Base-by-base conservation (phyloP, 305 asterid genomes). In the Solanum aculeatissimum region DNA sequence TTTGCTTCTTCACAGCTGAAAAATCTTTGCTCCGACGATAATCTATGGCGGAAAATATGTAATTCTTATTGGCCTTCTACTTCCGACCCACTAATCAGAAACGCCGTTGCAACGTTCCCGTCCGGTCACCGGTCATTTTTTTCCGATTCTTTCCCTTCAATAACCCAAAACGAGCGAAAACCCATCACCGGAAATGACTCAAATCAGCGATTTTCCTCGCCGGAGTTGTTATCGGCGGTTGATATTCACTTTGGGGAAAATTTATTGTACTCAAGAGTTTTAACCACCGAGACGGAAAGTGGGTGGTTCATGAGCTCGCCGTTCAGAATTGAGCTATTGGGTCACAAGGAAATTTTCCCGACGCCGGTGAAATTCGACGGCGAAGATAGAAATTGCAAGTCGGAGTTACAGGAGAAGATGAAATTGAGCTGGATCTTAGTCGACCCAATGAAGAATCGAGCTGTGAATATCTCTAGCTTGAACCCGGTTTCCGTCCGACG, bases 61-160 rank as follows among this genome's bases (percentile, higher is more conserved):
- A 84, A 88, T 86, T 68, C 92, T 75, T 88, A 85, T 58, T 95
- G 97, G 97, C 98, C 98, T 6, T 94, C 99, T 82, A 92, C 97
- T 68, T 47, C 85, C 74, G 87, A 94, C 69, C 87, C 84, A 6
- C 80, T 82, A 21, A 83, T 92, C 78, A 85, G 65, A 16, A 23
- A 49, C 71, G 85, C 88, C 74, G 81, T 95, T 55, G 80, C 93
- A 19, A 35, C 75, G 53, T 93, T 94, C 71, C 88, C 97, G 0
- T 89, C 93, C 90, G 93, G 91, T 69, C 92, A 95, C 88, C 97
- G 95, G 14, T 90, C 97, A 0, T 89, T 95, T 90, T 96, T 87
- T 88, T 92, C 91, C 74, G 98, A 93, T 86, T 85, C 96, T 12
- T 93, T 88, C 85, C 94, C 99, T 38, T 35, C 91, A 80, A 35